Evolutionary conservation across 768 basidiomycete species (phyloP), one percentile per base, ranked within the genome.

Genomic region (Mycena pura): DNA sequence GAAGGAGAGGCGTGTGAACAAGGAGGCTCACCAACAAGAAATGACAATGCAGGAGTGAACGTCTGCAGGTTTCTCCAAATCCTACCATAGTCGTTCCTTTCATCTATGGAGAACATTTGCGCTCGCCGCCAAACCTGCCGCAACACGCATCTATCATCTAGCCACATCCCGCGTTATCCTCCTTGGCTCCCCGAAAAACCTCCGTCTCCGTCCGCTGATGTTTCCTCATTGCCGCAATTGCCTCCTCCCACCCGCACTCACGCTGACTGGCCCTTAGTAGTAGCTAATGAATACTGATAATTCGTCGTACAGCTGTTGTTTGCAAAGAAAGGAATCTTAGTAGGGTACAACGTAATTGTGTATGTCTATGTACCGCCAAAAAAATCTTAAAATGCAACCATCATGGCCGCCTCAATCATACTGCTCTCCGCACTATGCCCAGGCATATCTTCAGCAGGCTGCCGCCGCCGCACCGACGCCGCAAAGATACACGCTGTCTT

Each of bases 1-100:
- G 85, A 96, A 96, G 80, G 93, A 96, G 79, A 85, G 95, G 76
- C 85, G 95, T 69, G 92, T 95, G 58, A 92, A 92, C 55, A 83
- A 90, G 66, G 93, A 94, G 74, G 85, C 88, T 63, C 87, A 91
- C 69, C 89, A 91, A 70, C 82, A 87, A 61, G 87, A 90, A 71
- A 73, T n/a, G n/a, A n/a, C n/a, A n/a, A n/a, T 77, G 68, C 78
- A 83, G 72, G 82, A 84, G 57, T 82, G 72, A 77, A 31, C 46
- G 45, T 40, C 14, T 40, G 17, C 43, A 47, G 59, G 36, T 32
- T 54, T 49, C 41, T 45, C 49, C 47, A 40, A 36, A 38, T 39
- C 57, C 46, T 22, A 51, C 50, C 56, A 45, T 52, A 54, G 59
- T 55, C 59, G 40, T 63, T 52, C 51, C 32, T 63, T 48, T 59